A percentile compares a stretch with the other conserved stretches of the same genome.
These are phyloP conservation scores for Cryptosporidium baileyi DNA, from an alignment of 169 alveolate genomes.

Conservation along the genomic window DNA sequence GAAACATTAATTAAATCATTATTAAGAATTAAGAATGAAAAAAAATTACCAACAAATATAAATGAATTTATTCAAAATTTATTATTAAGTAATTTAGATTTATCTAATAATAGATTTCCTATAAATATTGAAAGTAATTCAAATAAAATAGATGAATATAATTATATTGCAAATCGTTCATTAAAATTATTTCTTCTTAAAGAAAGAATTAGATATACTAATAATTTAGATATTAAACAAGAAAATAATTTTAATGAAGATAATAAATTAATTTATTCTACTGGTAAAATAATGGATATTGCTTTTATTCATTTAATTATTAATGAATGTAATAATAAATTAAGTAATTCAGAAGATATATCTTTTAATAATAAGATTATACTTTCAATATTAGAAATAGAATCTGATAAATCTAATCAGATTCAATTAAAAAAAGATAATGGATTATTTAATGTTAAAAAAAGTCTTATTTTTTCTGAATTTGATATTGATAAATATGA, in stretches of 20 bases:
- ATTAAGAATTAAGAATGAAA: not conserved
- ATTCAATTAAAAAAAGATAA: too few relatives aligned
- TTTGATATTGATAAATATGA: conserved; percentile 19
- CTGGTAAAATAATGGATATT: conserved; percentile 48
- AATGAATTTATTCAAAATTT: conserved; percentile 9
- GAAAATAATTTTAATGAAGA: not conserved
- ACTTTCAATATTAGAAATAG: not conserved
- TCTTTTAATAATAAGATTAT: not conserved
- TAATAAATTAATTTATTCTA: not conserved
- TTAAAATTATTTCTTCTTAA: conserved; percentile 5
- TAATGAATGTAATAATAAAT: conserved; percentile 1
- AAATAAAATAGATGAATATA: conserved; percentile 11
- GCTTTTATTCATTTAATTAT: conserved; percentile 31
- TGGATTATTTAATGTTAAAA: too few relatives aligned
- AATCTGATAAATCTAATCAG: not conserved
- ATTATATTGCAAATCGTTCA: conserved; percentile 17
- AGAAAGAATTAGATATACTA: conserved; percentile 18
- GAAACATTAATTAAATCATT: conserved; percentile 25
- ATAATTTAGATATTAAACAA: not conserved
- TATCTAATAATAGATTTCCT: not conserved
- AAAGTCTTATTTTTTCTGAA: conserved; percentile 6
- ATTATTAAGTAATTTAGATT: not conserved
- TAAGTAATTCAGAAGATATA: not conserved
- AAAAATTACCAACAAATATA: not conserved
- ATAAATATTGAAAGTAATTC: not conserved